Percentiles rank a stretch among this genome's conserved stretches.
phyloP scores from a whole-genome alignment of 257 asterid species.

The Solanum bukasovii region DNA sequence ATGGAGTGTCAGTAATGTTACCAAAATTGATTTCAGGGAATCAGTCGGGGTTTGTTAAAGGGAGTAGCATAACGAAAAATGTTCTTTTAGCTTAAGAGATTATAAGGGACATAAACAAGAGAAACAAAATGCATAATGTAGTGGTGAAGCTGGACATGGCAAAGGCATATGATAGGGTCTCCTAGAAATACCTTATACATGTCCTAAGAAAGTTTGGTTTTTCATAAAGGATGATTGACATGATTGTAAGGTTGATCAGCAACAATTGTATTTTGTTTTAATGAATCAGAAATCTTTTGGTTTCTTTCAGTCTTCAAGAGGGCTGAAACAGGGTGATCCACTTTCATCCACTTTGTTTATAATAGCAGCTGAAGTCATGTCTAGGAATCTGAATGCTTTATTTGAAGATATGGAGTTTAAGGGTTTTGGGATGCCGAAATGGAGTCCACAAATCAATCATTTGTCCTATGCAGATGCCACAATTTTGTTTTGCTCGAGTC shows the following conservation, averaged over 20 bases:
- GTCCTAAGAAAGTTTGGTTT: not conserved
- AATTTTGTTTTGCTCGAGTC: too few relatives aligned
- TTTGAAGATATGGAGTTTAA: too few relatives aligned
- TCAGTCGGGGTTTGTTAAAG: too few relatives aligned
- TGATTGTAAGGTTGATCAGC: not conserved
- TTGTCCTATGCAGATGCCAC: not conserved
- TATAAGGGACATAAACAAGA: not conserved
- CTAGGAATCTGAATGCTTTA: too few relatives aligned
- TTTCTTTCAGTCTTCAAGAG: not conserved
- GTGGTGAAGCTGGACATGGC: not conserved
- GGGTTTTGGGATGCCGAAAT: not conserved
- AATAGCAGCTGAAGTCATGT: not conserved
- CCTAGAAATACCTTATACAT: not conserved
- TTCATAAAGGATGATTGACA: too few relatives aligned
- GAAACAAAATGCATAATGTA: too few relatives aligned
- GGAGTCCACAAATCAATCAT: not conserved
- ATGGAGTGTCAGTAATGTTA: too few relatives aligned
- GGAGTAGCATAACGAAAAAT: not conserved
- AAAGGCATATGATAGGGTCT: not conserved
- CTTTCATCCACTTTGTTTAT: not conserved
- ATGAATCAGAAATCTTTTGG: too few relatives aligned
- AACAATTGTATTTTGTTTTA: too few relatives aligned
- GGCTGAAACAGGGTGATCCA: not conserved
- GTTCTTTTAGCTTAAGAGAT: too few relatives aligned
- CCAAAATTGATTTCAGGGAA: too few relatives aligned